Conservation (phyloP, 1,284 basidiomycete species). For the Coniferiporia sulphurascens region DNA sequence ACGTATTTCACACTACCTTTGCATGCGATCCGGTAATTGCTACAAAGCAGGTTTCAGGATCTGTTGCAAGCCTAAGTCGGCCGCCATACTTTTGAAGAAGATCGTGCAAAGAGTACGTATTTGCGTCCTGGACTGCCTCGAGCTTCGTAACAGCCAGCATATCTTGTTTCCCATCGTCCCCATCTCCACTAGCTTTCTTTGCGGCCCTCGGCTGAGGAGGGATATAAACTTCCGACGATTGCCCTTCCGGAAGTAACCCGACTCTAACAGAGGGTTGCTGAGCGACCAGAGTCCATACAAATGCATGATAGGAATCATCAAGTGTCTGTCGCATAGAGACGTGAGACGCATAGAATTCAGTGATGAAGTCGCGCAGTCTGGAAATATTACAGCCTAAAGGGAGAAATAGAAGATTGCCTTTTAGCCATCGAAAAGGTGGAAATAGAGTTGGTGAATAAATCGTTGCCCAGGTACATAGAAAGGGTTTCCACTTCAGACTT, state of each 20-base stretch:
- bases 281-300: conserved; percentile 75
- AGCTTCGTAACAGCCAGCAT: conserved; percentile 38
- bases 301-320: conserved; percentile 73
- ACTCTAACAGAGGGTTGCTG: conserved; percentile 68
- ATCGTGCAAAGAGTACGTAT: conserved; percentile 45
- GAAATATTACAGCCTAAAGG: conserved; percentile 68
- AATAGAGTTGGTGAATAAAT: conserved; percentile 1
- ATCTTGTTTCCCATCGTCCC: conserved; percentile 41
- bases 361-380: conserved; percentile 63
- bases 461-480: conserved; percentile 9
- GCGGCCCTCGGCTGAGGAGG: conserved; percentile 65
- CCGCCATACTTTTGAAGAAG: conserved; percentile 53
- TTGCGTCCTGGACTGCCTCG: conserved; percentile 49
- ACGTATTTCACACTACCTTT: conserved; percentile 37
- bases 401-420: conserved; percentile 17
- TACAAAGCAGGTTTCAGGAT: conserved; percentile 67
- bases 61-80: conserved; percentile 67
- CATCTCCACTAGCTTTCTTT: conserved; percentile 54
- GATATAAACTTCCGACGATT: conserved; percentile 62
- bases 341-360: conserved; percentile 52
- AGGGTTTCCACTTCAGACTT: conserved; percentile 6
- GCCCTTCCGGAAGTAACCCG: conserved; percentile 55
- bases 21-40: conserved; percentile 82
- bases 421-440: conserved; percentile 12
- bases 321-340: conserved; percentile 42